phyloP scores from a whole-genome alignment of 2,329 filamentous ascomycete genomes.

The Drechslerella dactyloides region DNA sequence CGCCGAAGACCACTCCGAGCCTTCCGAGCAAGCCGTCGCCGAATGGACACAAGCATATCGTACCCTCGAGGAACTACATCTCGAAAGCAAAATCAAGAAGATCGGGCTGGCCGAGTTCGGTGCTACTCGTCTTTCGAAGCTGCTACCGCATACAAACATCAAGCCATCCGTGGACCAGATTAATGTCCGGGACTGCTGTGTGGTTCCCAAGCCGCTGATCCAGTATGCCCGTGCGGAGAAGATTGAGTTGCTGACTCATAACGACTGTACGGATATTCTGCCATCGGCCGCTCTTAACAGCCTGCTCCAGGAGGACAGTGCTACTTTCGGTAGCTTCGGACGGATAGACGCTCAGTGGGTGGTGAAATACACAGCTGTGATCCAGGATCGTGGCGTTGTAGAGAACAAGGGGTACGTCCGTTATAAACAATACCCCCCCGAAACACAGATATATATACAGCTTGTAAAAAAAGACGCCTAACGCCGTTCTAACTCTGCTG shows the following conservation, averaged over 20 bases:
- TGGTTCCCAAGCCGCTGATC: slow-evolving; percentile 85
- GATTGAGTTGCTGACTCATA: slow-evolving; percentile 90
- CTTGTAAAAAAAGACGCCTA: neutral
- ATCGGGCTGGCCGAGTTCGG: slow-evolving; percentile 93
- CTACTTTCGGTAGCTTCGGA: slow-evolving; percentile 59
- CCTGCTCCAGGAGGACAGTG: slow-evolving; percentile 73
- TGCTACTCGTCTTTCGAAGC: slow-evolving; percentile 77
- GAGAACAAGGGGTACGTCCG: slow-evolving; percentile 87
- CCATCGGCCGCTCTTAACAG: slow-evolving; percentile 84
- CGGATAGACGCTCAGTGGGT: slow-evolving; percentile 87
- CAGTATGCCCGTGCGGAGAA: slow-evolving; percentile 79
- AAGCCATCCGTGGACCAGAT: slow-evolving; percentile 90
- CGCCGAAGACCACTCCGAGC: slow-evolving; percentile 69
- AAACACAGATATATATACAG: neutral
- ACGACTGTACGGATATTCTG: slow-evolving; percentile 89
- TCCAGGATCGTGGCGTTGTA: slow-evolving; percentile 90
- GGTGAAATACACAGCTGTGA: slow-evolving; percentile 94
- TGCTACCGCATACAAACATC: slow-evolving; percentile 73
- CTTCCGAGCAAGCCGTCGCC: slow-evolving; percentile 55
- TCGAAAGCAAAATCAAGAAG: slow-evolving; percentile 72
- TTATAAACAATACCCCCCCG: neutral
- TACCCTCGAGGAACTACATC: slow-evolving; percentile 74
- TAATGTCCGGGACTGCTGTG: slow-evolving; percentile 94
- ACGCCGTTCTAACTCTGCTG: neutral
- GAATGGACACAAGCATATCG: slow-evolving; percentile 52